Conservation (phyloP, 306 rosid genomes). For the Prunus armeniaca region DNA sequence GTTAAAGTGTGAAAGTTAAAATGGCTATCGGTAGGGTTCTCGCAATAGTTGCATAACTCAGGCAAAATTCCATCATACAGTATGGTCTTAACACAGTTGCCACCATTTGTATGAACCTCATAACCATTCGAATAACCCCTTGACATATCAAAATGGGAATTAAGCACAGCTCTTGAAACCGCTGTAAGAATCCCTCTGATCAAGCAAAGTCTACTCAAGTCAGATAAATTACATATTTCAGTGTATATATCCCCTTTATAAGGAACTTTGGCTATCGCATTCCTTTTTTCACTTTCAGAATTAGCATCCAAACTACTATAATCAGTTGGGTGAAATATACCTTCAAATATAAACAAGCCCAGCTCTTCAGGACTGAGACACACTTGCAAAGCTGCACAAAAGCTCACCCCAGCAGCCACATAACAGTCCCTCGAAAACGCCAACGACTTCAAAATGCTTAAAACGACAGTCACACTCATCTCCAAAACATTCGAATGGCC, state of each 20-base stretch:
- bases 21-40: conserved; percentile 87
- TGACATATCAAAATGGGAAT: conserved; percentile 39
- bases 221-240: conserved; percentile 52
- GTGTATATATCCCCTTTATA: conserved; percentile 45
- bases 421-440: conserved; percentile 82
- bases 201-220: conserved; percentile 79
- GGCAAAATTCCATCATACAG: conserved; percentile 90
- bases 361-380: conserved; percentile 62
- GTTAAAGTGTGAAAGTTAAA: conserved; percentile 90
- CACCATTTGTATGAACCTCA: conserved; percentile 20
- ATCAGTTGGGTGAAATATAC: conserved; percentile 45
- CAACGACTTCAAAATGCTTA: conserved; percentile 56
- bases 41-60: conserved; percentile 81
- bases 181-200: conserved; percentile 89
- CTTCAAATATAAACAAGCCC: conserved; percentile 60
- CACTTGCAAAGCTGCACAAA: conserved; percentile 79
- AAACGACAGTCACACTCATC: conserved; percentile 46
- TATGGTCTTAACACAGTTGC: conserved; percentile 46
- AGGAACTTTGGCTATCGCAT: conserved; percentile 53
- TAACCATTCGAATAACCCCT: conserved; percentile 22
- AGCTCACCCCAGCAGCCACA: conserved; percentile 91
- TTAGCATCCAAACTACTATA: conserved; percentile 19
- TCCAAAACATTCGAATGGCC: conserved; percentile 43
- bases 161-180: conserved; percentile 77
- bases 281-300: conserved; percentile 30